Conservation (phyloP, 306 rosid genomes). For the Malus sieversii region DNA sequence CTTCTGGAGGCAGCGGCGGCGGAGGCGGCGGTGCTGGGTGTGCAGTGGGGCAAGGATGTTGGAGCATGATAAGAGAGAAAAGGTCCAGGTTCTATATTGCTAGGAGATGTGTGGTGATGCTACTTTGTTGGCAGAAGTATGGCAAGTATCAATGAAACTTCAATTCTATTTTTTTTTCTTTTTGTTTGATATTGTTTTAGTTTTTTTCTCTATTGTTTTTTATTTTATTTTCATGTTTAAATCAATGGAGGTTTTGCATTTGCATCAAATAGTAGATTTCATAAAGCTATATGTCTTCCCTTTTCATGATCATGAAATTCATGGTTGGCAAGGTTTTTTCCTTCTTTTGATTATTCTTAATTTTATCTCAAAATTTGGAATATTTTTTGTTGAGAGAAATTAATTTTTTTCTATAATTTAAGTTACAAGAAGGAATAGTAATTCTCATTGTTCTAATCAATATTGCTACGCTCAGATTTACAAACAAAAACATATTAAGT, state of each 20-base stretch:
- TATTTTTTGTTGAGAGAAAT: no score
- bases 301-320: background rate
- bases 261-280: background rate
- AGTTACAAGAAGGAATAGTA: no score
- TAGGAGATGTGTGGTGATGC: slow-evolving; percentile 30
- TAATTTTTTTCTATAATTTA: no score
- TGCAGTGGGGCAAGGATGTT: slow-evolving; percentile 8
- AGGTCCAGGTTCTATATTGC: slow-evolving; percentile 32
- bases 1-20: background rate
- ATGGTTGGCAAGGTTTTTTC: background rate
- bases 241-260: background rate
- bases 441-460: no score
- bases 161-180: background rate
- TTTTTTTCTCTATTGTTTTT: background rate
- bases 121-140: slow-evolving; percentile 35
- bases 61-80: slow-evolving; percentile 19
- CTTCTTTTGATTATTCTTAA: background rate
- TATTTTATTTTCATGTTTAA: background rate
- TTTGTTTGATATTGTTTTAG: background rate
- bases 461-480: no score
- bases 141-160: slow-evolving; percentile 15
- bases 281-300: background rate
- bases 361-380: no score
- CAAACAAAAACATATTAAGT: background rate
- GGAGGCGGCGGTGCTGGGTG: background rate